Evolutionary conservation across 176 grass and related monocot genomes (phyloP).

Genomic region (Oryza glumipatula): DNA sequence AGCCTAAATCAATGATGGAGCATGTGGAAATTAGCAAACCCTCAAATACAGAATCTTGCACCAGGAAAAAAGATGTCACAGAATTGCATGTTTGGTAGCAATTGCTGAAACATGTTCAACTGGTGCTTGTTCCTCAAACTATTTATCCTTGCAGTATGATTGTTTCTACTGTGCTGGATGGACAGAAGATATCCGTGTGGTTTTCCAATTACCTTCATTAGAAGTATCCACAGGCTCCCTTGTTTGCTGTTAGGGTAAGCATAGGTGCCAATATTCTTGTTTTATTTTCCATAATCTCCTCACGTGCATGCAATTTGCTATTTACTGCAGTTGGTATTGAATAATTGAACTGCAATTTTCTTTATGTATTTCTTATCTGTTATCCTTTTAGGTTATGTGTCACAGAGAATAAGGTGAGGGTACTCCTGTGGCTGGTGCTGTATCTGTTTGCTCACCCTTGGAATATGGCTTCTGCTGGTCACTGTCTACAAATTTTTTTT

Average conservation of each 20-base stretch:
- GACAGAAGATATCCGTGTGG: conserved; percentile 79
- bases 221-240: conserved; percentile 67
- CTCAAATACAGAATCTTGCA: conserved; percentile 2
- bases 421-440: conserved; percentile 87
- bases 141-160: conserved; percentile 64
- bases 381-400: conserved; percentile 75
- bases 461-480: conserved; percentile 72
- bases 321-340: background rate
- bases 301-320: too few relatives aligned
- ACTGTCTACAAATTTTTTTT: background rate
- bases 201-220: conserved; percentile 88
- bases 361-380: conserved; percentile 4
- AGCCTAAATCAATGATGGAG: background rate
- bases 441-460: conserved; percentile 89
- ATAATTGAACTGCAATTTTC: background rate
- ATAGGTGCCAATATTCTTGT: conserved; percentile 91
- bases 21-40: background rate
- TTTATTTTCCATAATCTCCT: too few relatives aligned
- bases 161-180: conserved; percentile 96
- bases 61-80: background rate
- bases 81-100: conserved; percentile 2
- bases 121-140: conserved; percentile 17
- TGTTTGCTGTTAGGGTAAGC: conserved; percentile 87
- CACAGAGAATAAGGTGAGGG: conserved; percentile 81
- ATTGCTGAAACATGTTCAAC: background rate